phyloP scores from a whole-genome alignment of 345 rosid genomes.

The Rhodamnia argentea region DNA sequence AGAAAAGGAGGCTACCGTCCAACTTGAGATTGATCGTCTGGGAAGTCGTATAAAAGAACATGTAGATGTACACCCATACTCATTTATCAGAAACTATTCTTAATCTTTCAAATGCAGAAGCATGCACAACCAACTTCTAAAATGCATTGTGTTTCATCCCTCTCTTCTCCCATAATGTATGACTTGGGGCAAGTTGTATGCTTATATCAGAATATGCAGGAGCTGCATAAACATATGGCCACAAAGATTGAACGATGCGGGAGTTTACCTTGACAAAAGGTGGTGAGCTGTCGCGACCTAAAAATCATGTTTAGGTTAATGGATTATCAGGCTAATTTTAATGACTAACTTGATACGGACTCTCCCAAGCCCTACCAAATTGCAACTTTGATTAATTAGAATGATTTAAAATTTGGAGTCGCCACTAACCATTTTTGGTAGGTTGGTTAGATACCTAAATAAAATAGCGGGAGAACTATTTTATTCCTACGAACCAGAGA shows the following conservation, averaged over 20 bases:
- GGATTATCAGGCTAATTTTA: too few relatives aligned
- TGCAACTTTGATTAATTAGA: too few relatives aligned
- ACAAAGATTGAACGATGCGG: neutral
- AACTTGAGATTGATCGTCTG: neutral
- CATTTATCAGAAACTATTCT: neutral
- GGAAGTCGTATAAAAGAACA: neutral
- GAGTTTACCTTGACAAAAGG: slow-evolving; percentile 8
- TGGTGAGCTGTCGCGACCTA: too few relatives aligned
- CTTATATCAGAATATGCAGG: neutral
- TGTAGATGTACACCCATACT: neutral
- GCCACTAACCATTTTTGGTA: too few relatives aligned
- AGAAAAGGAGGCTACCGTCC: neutral
- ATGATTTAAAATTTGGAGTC: too few relatives aligned
- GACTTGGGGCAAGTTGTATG: neutral
- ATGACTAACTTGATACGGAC: too few relatives aligned
- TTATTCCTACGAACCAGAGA: too few relatives aligned
- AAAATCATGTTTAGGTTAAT: too few relatives aligned
- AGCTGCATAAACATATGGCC: neutral
- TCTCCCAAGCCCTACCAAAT: too few relatives aligned
- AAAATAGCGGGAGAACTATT: too few relatives aligned
- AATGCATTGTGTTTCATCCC: neutral
- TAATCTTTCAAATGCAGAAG: neutral
- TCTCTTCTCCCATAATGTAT: neutral
- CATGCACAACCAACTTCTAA: neutral
- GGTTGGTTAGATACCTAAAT: too few relatives aligned